phyloP scores from a whole-genome alignment of 2,329 filamentous ascomycete genomes.

The Emmonsiellopsis sp. region DNA sequence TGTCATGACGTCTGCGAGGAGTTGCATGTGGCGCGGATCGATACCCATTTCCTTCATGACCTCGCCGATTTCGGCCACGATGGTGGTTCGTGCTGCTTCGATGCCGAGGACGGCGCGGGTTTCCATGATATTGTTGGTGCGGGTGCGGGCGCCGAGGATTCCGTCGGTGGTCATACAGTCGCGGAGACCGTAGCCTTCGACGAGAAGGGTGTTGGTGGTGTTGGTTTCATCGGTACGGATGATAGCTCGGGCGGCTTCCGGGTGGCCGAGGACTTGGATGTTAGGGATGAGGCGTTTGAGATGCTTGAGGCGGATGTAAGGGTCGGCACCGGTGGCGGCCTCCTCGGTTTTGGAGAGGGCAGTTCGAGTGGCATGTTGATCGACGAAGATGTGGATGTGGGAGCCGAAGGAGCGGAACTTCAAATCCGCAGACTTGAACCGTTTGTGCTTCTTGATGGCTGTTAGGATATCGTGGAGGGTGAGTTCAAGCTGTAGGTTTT shows the following conservation, averaged over 20 bases:
- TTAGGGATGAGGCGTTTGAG: constrained; percentile 71
- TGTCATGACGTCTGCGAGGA: constrained; percentile 96
- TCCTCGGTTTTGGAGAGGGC: constrained; percentile 33
- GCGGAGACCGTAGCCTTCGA: constrained; percentile 87
- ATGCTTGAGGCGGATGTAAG: constrained; percentile 61
- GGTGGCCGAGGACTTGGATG: constrained; percentile 83
- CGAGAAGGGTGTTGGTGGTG: constrained; percentile 63
- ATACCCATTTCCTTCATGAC: constrained; percentile 96
- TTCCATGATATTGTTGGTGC: constrained; percentile 86
- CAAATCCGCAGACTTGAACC: constrained; percentile 60
- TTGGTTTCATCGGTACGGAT: constrained; percentile 68
- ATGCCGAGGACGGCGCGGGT: constrained; percentile 80
- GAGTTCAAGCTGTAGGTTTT: constrained; percentile 73
- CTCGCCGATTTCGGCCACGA: constrained; percentile 73
- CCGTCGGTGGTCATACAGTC: constrained; percentile 90
- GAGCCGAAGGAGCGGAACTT: constrained; percentile 41
- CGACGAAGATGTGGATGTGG: constrained; percentile 65
- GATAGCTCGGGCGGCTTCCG: constrained; percentile 75
- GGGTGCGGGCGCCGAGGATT: constrained; percentile 65
- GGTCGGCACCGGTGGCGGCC: constrained; percentile 33
- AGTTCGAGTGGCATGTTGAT: constrained; percentile 28
- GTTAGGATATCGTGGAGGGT: constrained; percentile 60
- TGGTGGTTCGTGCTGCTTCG: constrained; percentile 82
- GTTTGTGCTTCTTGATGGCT: constrained; percentile 71
- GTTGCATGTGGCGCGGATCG: constrained; percentile 94